A percentile compares a stretch with the other conserved stretches of the same genome.
Evolutionary conservation across 2,329 filamentous ascomycete genomes (phyloP).

Genomic region (Ophiocordyceps camponoti-rufipedis): DNA sequence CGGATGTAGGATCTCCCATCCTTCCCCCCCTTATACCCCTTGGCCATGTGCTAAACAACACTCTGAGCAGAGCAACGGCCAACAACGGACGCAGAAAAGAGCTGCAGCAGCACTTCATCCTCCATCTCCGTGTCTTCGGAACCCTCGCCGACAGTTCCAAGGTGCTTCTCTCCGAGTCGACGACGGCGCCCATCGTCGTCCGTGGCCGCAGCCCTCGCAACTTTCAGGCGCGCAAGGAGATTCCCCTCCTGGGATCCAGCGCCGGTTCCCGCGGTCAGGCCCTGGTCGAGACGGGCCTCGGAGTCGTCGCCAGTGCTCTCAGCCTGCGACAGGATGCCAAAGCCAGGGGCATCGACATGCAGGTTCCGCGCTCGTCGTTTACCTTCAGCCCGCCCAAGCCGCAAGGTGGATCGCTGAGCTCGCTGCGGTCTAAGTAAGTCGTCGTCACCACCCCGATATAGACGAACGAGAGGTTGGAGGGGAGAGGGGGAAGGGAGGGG

Average conservation of each 20-base stretch:
- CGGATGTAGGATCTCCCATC: conserved; percentile 48
- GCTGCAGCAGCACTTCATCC: conserved; percentile 86
- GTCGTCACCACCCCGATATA: not conserved
- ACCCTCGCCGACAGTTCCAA: conserved; percentile 73
- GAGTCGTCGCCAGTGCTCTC: conserved; percentile 39
- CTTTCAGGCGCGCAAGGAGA: conserved; percentile 86
- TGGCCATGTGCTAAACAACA: not conserved
- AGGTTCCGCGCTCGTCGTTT: conserved; percentile 36
- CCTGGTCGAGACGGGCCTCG: conserved; percentile 42
- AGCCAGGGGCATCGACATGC: conserved; percentile 29
- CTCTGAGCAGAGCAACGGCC: conserved; percentile 52
- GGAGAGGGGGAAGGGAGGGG: not conserved
- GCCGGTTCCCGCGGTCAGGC: conserved; percentile 64
- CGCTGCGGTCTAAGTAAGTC: conserved; percentile 41
- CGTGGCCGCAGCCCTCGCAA: conserved; percentile 84
- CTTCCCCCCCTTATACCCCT: not conserved
- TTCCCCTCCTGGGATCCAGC: conserved; percentile 64
- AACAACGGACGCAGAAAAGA: conserved; percentile 93
- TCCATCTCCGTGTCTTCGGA: conserved; percentile 71
- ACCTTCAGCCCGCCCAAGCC: conserved; percentile 40
- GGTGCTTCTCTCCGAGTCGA: conserved; percentile 63
- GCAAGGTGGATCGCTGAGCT: conserved; percentile 29
- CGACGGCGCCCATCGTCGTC: conserved; percentile 83
- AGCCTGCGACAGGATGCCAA: conserved; percentile 36
- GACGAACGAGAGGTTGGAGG: too few species aligned